Base-by-base conservation (phyloP, 495 filamentous ascomycete genomes). In the Apodospora peruviana region DNA sequence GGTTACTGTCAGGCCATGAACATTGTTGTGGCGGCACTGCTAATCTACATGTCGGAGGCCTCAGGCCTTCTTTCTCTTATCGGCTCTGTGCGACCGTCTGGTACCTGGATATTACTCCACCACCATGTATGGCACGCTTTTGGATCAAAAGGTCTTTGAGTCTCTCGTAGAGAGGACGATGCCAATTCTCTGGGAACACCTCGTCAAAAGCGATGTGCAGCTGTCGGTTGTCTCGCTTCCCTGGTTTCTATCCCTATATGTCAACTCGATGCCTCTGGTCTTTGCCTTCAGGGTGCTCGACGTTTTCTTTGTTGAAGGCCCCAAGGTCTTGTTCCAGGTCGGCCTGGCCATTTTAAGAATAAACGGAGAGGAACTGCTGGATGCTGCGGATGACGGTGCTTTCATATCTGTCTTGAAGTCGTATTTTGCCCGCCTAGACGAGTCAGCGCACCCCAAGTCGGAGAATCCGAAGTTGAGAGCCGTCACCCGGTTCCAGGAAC, bases 1-100 rank as follows among this genome's bases (percentile, higher is more conserved):
- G 93, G 93, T 21, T 98, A 98, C 64, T 98, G 93, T 64, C 93
- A 98, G 66, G 93, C 93, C 19, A 98, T 98, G 93, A 98, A 98
- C 62, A 98, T 98, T 52, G 93, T 98, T 16, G 91, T 95, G 5
- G 93, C 93, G 16, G 93, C 93, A 8, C 66, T 98, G 45, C 76
- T 98, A 32, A 98, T 98, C 73, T 98, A 97, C 70, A 93, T 95
- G 86, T 97, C 93, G 4, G 93, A 98, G 64, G 65, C 85, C n/a
- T 0, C 93, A 98, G 70, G 93, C 93, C 3, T 98, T 97, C 67
- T 98, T 90, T 67, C 78, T 96, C 5, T 80, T 98, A 19, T 95
- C 90, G 27, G 78, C 90, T 10, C 76, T 98, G 5, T 98, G 93
- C 66, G 91, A 97, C 65, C 83, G 91, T 22, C 77, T 98, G 14